A percentile compares a stretch with the other conserved stretches of the same genome.
Evolutionary conservation across 371 early-diverging fungal species (phyloP).

Genomic region (Mucor indicus): DNA sequence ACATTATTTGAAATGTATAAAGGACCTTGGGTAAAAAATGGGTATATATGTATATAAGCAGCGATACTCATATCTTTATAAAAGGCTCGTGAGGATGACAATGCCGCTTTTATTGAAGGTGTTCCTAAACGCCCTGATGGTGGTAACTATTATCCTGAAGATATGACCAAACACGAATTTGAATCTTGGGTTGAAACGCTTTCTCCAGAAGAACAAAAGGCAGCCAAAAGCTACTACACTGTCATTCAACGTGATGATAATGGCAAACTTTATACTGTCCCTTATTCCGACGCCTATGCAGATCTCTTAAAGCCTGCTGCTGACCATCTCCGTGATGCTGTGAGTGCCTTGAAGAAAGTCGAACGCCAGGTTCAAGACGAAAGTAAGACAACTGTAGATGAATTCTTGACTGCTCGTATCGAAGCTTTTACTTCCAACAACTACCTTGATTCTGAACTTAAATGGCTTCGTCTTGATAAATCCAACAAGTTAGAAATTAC

Average conservation of each 20-base stretch:
- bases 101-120: slow-evolving; percentile 58
- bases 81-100: slow-evolving; percentile 37
- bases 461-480: slow-evolving; percentile 70
- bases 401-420: slow-evolving; percentile 62
- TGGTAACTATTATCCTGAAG: slow-evolving; percentile 77
- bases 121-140: slow-evolving; percentile 62
- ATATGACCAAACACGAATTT: slow-evolving; percentile 72
- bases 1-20: slow-evolving; percentile 66
- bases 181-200: slow-evolving; percentile 56
- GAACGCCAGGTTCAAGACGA: slow-evolving; percentile 1
- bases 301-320: slow-evolving; percentile 64
- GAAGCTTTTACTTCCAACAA: slow-evolving; percentile 62
- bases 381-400: slow-evolving; percentile 45
- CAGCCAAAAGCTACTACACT: slow-evolving; percentile 73
- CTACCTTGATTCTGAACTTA: slow-evolving; percentile 69
- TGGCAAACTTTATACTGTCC: slow-evolving; percentile 36
- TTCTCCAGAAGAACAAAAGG: slow-evolving; percentile 36
- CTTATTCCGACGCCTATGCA: slow-evolving; percentile 63
- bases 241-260: slow-evolving; percentile 46
- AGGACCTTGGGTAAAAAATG: slow-evolving; percentile 66
- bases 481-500: slow-evolving; percentile 65
- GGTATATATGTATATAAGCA: background rate
- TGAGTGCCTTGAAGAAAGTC: slow-evolving; percentile 48
- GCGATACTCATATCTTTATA: background rate
- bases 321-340: slow-evolving; percentile 56